Base-by-base conservation (phyloP, 176 grass and related monocot genomes). In the Oryza coarctata region DNA sequence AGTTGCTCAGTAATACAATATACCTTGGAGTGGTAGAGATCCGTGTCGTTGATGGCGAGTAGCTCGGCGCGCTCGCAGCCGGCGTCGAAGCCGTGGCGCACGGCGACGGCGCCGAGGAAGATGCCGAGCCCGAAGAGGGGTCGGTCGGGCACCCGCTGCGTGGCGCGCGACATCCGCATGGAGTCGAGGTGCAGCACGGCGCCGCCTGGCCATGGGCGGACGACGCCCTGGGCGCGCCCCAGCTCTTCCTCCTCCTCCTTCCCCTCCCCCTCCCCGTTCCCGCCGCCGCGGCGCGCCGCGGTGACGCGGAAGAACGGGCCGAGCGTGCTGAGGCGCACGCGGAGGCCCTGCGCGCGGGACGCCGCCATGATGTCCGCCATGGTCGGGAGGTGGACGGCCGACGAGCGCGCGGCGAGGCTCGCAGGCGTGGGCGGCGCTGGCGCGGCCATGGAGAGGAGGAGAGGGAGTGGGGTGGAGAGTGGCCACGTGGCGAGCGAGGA, bases 21-120 rank as follows among this genome's bases (percentile, higher is more conserved):
- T 86, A 98, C 96, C 90, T 95, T 98, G 18, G 65, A 15, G 35
- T 98, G 96, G 79, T 93, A 95, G 67, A 91, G 76, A 57, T 85
- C 85, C n/a, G 88, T 91, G 63, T 98, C 93, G 45, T 98, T 90
- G 66, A 95, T 98, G 57, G 96, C 96, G 35, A 98, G 95, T 49
- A 98, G 86, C 71, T 95, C 88, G 60, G 95, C 90, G 40, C 90
- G 84, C 66, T 15, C 32, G 87, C 95, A 98, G 0, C 95, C 95
- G 75, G 70, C 63, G 78, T 95, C 96, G 84, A 90, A 98, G 45
- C 92, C 92, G 43, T 95, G 96, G 12, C 95, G 84, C 55, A 94
- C 83, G 40, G 91, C 90, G 74, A 89, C 90, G 30, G 92, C 95
- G 10, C 92, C 95, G 6, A 98, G 72, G 87, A 95, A 98, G 57